Percentiles rank a stretch among this genome's conserved stretches.
phyloP scores from a whole-genome alignment of 306 rosid species.

The Acacia crassicarpa region DNA sequence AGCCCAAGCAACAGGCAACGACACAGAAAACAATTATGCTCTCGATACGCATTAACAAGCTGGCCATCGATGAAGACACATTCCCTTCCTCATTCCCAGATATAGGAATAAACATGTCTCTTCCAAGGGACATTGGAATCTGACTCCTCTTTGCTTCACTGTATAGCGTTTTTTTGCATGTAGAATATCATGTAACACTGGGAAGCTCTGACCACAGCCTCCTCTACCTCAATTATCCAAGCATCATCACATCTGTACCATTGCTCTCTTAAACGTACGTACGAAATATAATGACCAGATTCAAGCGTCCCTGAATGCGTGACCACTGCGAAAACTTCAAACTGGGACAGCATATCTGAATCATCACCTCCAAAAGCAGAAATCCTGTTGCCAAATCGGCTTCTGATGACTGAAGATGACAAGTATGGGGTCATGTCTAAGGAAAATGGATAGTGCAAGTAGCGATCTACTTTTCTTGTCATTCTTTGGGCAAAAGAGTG shows the following conservation, averaged over 20 bases:
- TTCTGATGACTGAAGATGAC: constrained; percentile 78
- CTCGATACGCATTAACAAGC: constrained; percentile 7
- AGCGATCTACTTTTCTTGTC: constrained; percentile 72
- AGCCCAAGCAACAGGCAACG: constrained; percentile 19
- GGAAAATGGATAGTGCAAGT: constrained; percentile 80
- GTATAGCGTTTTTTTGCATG: constrained; percentile 55
- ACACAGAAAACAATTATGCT: constrained; percentile 13
- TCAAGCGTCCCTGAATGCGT: constrained; percentile 86
- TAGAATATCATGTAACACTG: constrained; percentile 93
- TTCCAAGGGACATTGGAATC: constrained; percentile 45
- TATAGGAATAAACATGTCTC: constrained; percentile 50
- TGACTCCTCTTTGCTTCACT: constrained; percentile 55
- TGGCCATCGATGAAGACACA: constrained; percentile 13
- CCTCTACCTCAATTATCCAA: constrained; percentile 88
- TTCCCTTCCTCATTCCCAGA: constrained; percentile 39
- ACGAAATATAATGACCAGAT: constrained; percentile 84
- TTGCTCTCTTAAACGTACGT: constrained; percentile 59
- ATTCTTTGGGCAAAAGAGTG: constrained; percentile 63
- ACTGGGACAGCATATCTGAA: constrained; percentile 56
- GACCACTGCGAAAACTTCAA: constrained; percentile 81
- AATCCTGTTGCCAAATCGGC: constrained; percentile 82
- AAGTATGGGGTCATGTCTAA: constrained; percentile 80
- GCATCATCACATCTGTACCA: constrained; percentile 95
- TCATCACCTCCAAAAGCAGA: constrained; percentile 74
- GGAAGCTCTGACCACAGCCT: constrained; percentile 72